Base-by-base conservation (phyloP, 2,329 filamentous ascomycete species). In the Fusarium piperis region DNA sequence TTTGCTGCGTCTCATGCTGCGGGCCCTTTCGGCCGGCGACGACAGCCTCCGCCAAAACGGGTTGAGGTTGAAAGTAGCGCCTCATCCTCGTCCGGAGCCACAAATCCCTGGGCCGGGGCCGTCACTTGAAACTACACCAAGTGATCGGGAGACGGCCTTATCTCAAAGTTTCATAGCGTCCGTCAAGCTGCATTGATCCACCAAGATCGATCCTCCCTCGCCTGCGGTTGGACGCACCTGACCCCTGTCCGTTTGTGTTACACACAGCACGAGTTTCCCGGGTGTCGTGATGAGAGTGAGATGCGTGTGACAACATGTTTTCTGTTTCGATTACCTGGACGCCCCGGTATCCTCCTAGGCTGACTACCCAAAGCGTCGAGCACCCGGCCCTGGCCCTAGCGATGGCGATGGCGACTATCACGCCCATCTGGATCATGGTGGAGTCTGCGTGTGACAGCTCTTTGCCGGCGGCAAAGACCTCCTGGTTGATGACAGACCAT, bases 171-270 rank as follows among this genome's bases (percentile, higher is more conserved):
- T 60, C 59, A 61, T 63, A 68, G 53, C 38, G 62, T 64, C 59
- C 67, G 62, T 59, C 63, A 51, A 65, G 53, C 28, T 67, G 56
- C 51, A 70, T 58, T 55, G 66, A 70, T 74, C 65, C 72, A 75
- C 73, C 62, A 67, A 67, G 67, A 75, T 77, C 73, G 66, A 73
- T 74, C 64, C 44, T 52, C 58, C 44, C 57, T 74, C 51, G 46
- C 68, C 67, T 76, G 71, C 59, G 68, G 53, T 69, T 70, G 71
- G 62, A 67, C 44, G 61, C 33, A 62, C 30, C 26, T 26, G 55
- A 76, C 67, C 71, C 71, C 61, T 73, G 63, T 67, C 18, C 48
- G 59, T 73, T 70, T 63, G 63, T 67, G 73, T 74, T 70, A 68
- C 74, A 75, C 67, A 66, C 57, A 55, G 57, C 60, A 64, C 53